Conservation (phyloP, 164 flowering plant species). For the Nymphaea thermarum region DNA sequence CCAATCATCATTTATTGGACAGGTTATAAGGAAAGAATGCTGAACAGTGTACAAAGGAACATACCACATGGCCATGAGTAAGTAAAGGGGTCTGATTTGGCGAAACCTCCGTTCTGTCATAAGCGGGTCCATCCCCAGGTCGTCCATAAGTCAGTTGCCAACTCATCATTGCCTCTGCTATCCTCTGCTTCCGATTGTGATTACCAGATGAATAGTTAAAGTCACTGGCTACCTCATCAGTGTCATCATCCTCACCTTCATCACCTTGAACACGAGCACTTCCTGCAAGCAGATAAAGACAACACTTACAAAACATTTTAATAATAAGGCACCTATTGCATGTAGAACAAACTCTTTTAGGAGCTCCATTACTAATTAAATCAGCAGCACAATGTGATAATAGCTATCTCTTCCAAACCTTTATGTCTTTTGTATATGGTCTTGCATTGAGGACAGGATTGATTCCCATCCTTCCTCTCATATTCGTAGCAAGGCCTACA, state of each 20-base stretch:
- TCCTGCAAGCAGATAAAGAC: constrained; percentile 15
- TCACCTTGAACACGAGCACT: constrained; percentile 36
- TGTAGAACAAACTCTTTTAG: neutral
- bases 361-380: neutral
- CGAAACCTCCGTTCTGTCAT: constrained; percentile 55
- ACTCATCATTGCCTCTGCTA: constrained; percentile 21
- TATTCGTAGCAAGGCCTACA: constrained; percentile 54
- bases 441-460: constrained; percentile 54
- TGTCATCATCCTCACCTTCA: constrained; percentile 30
- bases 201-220: constrained; percentile 44
- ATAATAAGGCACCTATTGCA: neutral
- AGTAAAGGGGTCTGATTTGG: constrained; percentile 59
- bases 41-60: neutral
- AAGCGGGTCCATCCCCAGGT: constrained; percentile 54
- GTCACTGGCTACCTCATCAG: constrained; percentile 29
- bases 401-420: constrained; percentile 18
- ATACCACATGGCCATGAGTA: constrained; percentile 55
- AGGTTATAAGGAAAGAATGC: neutral
- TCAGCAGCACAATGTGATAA: neutral
- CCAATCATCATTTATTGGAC: neutral
- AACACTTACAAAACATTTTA: neutral
- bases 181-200: constrained; percentile 23
- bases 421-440: constrained; percentile 43
- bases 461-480: constrained; percentile 51
- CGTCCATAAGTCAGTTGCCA: constrained; percentile 47